Percentiles rank a stretch among this genome's conserved stretches.
These are phyloP conservation scores for Daedaleopsis nitida DNA, from an alignment of 768 basidiomycete species.

Conservation along the genomic window DNA sequence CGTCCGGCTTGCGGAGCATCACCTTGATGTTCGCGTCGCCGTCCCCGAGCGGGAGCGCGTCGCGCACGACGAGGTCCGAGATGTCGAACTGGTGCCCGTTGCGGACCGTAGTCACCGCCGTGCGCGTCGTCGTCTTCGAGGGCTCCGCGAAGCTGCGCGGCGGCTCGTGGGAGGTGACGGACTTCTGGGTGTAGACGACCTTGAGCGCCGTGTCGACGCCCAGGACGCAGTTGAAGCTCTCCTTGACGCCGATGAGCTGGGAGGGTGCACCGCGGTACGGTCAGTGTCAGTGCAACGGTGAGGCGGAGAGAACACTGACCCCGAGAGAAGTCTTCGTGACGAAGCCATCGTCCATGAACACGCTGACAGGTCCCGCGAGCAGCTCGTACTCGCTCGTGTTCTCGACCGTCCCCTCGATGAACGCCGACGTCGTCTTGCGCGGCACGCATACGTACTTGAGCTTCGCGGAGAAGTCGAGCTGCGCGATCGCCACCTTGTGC, in stretches of 20 bases:
- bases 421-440: constrained; percentile 49
- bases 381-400: constrained; percentile 60
- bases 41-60: background rate
- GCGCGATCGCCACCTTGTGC: constrained; percentile 59
- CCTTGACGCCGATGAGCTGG: constrained; percentile 45
- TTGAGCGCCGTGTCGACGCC: constrained; percentile 40
- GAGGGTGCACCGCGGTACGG: too few relatives aligned
- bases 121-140: constrained; percentile 46
- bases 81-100: background rate
- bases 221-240: constrained; percentile 57
- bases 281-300: background rate
- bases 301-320: constrained; percentile 31
- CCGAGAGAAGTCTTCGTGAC: constrained; percentile 52
- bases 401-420: constrained; percentile 47
- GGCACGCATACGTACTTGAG: constrained; percentile 54
- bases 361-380: constrained; percentile 52
- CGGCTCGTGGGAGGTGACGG: constrained; percentile 37
- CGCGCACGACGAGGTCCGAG: background rate
- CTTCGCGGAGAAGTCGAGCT: constrained; percentile 47
- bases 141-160: constrained; percentile 48
- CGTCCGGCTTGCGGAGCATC: background rate
- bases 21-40: background rate
- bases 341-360: constrained; percentile 58
- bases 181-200: constrained; percentile 43
- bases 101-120: constrained; percentile 33